Evolutionary conservation across 2,329 filamentous ascomycete genomes (phyloP).

Genomic region (Lomentospora prolificans): DNA sequence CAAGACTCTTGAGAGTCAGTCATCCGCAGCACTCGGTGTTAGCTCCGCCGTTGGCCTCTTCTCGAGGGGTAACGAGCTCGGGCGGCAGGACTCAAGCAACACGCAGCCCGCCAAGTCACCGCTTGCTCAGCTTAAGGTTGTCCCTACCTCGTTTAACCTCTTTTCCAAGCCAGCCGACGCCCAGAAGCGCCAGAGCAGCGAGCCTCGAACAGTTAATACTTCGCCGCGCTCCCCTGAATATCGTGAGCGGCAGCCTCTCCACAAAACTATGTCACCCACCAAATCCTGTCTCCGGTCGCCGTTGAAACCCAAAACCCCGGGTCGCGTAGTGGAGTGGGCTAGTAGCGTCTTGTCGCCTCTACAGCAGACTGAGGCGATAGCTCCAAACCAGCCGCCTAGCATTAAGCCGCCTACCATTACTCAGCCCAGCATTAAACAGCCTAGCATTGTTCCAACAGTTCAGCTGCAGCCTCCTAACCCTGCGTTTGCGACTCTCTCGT

Average conservation of each 20-base stretch:
- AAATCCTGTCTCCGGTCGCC: constrained; percentile 50
- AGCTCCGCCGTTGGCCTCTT: constrained; percentile 21
- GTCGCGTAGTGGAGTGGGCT: constrained; percentile 48
- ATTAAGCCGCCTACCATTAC: neutral
- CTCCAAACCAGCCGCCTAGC: neutral
- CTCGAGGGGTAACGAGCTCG: constrained; percentile 20
- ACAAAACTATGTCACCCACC: constrained; percentile 40
- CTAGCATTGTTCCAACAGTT: constrained; percentile 21
- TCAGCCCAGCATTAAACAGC: neutral
- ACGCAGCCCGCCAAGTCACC: constrained; percentile 16
- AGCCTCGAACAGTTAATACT: neutral
- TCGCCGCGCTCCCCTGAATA: neutral
- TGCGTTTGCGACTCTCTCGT: constrained; percentile 4
- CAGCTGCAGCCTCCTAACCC: constrained; percentile 9
- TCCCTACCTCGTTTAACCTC: constrained; percentile 24
- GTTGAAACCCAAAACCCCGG: constrained; percentile 46
- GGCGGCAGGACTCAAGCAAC: neutral
- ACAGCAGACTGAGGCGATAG: constrained; percentile 23
- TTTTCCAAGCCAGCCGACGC: constrained; percentile 14
- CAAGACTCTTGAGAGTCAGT: constrained; percentile 28
- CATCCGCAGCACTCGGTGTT: constrained; percentile 18
- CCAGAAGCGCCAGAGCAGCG: neutral
- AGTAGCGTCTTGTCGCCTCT: constrained; percentile 38
- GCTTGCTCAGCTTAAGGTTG: constrained; percentile 20
- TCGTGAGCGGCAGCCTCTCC: constrained; percentile 34